Base-by-base conservation (phyloP, 2,329 filamentous ascomycete genomes). In the Cercospora citrullina region DNA sequence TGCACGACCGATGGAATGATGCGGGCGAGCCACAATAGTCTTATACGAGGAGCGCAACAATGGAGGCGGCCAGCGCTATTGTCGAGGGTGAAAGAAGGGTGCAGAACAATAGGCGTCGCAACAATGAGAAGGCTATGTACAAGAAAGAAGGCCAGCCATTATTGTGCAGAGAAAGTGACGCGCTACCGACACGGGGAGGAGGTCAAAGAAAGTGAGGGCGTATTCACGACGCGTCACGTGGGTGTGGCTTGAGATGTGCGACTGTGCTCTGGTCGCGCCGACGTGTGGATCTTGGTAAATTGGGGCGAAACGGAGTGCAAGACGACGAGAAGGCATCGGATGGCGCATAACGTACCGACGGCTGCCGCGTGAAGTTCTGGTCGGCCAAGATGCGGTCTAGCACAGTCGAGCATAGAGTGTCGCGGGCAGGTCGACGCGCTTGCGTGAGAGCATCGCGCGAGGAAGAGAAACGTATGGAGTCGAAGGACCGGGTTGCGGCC, bases 61-160 rank as follows among this genome's bases (percentile, higher is more conserved):
- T 67, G 66, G 63, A 45, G 63, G 66, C 68, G 69, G 59, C 70
- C 68, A 48, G 66, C 70, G 68, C 66, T 61, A 53, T 68, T 63
- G 63, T 67, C 66, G 65, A 68, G 61, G 48, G 57, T 30, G n/a
- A 62, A 48, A 62, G 60, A 60, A 61, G 8, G 23, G 33, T 28
- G 31, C 55, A 7, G 65, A 64, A 72, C 69, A 72, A 71, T 71
- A 45, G 39, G 60, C 61, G 45, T 61, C 39, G 61, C 59, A 62
- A 71, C 69, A 72, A 72, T 70, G 64, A 60, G 53, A 58, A 58
- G 59, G 57, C 63, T 63, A 66, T 64, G 62, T 68, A 65, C 64
- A 66, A 36, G 58, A 67, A 68, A 64, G 62, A 60, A 64, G 64
- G 61, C 36, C 58, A 53, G 62, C 62, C 64, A 63, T 71, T 66